Conservation (phyloP, 2,329 filamentous ascomycete species). For the Zasmidium citrigriseum region DNA sequence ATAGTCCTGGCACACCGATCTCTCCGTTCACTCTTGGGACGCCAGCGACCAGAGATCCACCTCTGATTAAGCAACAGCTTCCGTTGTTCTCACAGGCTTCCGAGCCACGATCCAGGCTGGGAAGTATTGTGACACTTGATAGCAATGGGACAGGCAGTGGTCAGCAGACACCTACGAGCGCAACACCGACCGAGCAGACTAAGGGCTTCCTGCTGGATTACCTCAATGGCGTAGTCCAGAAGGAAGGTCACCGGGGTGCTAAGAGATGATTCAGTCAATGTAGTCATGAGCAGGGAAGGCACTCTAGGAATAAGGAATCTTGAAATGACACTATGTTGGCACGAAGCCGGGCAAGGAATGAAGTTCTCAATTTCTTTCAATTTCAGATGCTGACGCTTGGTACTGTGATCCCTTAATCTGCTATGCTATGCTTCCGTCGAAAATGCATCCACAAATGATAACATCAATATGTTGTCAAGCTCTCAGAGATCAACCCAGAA, state of each 20-base stretch:
- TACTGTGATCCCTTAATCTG: neutral
- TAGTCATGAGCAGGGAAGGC: neutral
- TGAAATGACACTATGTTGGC: neutral
- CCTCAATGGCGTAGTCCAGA: slow-evolving; percentile 38
- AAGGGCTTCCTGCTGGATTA: slow-evolving; percentile 39
- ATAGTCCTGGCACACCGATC: slow-evolving; percentile 33
- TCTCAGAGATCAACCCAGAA: slow-evolving; percentile 41
- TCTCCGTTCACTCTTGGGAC: slow-evolving; percentile 35
- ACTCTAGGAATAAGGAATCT: neutral
- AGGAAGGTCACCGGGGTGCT: slow-evolving; percentile 26
- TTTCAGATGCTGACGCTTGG: neutral
- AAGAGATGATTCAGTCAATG: neutral
- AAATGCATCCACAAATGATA: too few species aligned
- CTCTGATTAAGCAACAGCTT: slow-evolving; percentile 12
- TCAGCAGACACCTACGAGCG: slow-evolving; percentile 18
- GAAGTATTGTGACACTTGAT: slow-evolving; percentile 24
- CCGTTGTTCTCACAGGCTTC: slow-evolving; percentile 1
- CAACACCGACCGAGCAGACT: slow-evolving; percentile 34
- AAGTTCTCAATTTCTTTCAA: neutral
- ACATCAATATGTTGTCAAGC: too few species aligned
- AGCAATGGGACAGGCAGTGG: slow-evolving; percentile 25
- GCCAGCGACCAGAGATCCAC: slow-evolving; percentile 18
- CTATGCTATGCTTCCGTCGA: slow-evolving; percentile 1
- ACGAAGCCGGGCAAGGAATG: too few species aligned
- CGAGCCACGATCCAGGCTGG: slow-evolving; percentile 23